A percentile compares a stretch with the other conserved stretches of the same genome.
These are phyloP conservation scores for Cercophora samala DNA, from an alignment of 495 filamentous ascomycete genomes.

Conservation along the genomic window DNA sequence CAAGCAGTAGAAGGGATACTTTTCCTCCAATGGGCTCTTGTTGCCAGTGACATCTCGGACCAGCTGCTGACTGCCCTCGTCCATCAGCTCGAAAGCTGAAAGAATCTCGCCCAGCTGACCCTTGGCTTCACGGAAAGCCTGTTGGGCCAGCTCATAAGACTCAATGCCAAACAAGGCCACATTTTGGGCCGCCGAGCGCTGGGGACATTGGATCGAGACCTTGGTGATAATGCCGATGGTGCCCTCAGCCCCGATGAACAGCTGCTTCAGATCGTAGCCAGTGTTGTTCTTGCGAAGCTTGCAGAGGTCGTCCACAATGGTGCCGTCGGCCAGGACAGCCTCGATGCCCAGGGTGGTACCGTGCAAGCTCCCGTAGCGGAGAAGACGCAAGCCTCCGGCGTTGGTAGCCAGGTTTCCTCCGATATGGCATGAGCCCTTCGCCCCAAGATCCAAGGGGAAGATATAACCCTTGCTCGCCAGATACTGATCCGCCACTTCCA, in stretches of 20 bases:
- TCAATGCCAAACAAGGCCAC: slow-evolving; percentile 87
- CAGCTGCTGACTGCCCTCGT: slow-evolving; percentile 70
- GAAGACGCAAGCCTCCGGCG: slow-evolving; percentile 82
- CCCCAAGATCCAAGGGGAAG: slow-evolving; percentile 92
- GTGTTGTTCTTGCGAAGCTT: slow-evolving; percentile 94
- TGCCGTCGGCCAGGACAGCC: slow-evolving; percentile 88
- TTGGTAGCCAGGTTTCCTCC: slow-evolving; percentile 99
- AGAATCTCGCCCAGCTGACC: slow-evolving; percentile 87
- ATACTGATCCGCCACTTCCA: slow-evolving; percentile 82
- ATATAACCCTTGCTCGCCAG: slow-evolving; percentile 75
- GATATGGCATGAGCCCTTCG: slow-evolving; percentile 95
- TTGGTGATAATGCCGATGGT: slow-evolving; percentile 93
- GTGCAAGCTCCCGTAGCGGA: slow-evolving; percentile 91
- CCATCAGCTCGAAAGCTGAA: slow-evolving; percentile 97
- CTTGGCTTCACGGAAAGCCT: slow-evolving; percentile 83
- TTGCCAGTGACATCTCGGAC: slow-evolving; percentile 71
- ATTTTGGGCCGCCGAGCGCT: slow-evolving; percentile 77
- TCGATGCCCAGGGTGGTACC: slow-evolving; percentile 89
- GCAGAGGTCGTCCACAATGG: slow-evolving; percentile 81
- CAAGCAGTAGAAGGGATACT: slow-evolving; percentile 91
- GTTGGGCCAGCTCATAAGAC: slow-evolving; percentile 79
- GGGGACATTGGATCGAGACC: slow-evolving; percentile 84
- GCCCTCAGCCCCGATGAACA: slow-evolving; percentile 93
- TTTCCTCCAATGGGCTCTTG: slow-evolving; percentile 72
- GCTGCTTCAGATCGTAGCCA: slow-evolving; percentile 94